Conservation (phyloP, 108 stramenopile genomes). For the Conticribra guillardii region DNA sequence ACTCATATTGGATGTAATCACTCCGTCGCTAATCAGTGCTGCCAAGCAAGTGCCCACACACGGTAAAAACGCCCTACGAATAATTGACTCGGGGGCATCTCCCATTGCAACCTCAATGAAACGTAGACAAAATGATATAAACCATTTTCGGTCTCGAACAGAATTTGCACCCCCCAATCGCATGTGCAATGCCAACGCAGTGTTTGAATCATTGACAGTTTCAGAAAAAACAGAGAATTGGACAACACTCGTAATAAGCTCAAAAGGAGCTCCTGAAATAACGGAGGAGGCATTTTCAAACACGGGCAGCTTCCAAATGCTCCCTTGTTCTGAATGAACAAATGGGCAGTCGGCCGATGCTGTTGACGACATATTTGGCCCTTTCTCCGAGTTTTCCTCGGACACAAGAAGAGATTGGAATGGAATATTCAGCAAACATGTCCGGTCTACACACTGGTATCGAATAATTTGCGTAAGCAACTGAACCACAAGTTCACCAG, state of each 20-base stretch:
- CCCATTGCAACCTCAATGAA: constrained; percentile 38
- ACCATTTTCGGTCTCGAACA: constrained; percentile 29
- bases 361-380: neutral
- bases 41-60: constrained; percentile 39
- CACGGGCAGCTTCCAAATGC: constrained; percentile 63
- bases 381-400: neutral
- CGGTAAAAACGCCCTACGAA: constrained; percentile 46
- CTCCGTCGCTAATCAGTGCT: constrained; percentile 35
- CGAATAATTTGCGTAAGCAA: constrained; percentile 66
- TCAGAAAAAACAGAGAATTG: constrained; percentile 32
- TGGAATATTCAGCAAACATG: neutral
- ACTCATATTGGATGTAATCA: constrained; percentile 12
- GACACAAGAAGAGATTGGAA: neutral
- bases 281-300: constrained; percentile 44
- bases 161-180: no score
- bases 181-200: no score
- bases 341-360: constrained; percentile 32
- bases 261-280: constrained; percentile 59
- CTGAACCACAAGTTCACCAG: constrained; percentile 69
- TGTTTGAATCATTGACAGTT: constrained; percentile 5
- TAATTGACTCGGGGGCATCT: constrained; percentile 15
- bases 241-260: constrained; percentile 47
- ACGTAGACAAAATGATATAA: constrained; percentile 39
- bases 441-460: constrained; percentile 55
- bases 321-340: constrained; percentile 51